These are phyloP conservation scores for Cercospora citrullina DNA, from an alignment of 2,329 filamentous ascomycete genomes.

Conservation along the genomic window DNA sequence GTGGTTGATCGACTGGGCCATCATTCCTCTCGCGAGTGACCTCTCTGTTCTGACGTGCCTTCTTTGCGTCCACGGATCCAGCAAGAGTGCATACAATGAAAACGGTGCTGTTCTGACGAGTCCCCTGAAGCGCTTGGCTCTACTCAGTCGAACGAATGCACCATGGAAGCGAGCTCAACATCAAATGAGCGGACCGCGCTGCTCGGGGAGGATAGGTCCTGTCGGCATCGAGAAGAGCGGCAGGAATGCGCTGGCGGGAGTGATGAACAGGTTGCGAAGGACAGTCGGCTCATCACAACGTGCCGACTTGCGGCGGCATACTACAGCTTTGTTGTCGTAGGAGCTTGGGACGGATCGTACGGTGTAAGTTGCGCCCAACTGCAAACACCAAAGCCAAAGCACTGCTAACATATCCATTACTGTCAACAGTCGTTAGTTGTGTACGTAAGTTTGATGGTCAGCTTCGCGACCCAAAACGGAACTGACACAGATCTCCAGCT, in stretches of 20 bases:
- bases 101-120: not conserved
- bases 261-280: not conserved
- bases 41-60: not conserved
- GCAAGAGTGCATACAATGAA: not conserved
- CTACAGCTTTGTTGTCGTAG: conserved; percentile 14
- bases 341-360: conserved; percentile 10
- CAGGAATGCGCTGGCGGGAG: not conserved
- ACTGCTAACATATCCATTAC: not conserved
- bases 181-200: not conserved
- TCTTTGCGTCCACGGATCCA: not conserved
- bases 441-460: not conserved
- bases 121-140: not conserved
- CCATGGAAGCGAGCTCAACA: not conserved
- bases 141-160: not conserved
- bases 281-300: not conserved
- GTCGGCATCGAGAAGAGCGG: not conserved
- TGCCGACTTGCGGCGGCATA: conserved; percentile 10
- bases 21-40: not conserved
- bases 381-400: conserved; percentile 7
- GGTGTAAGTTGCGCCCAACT: conserved; percentile 6
- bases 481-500: conserved; percentile 32
- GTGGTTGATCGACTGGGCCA: not conserved
- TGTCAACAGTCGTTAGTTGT: not conserved
- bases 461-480: not conserved
- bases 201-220: not conserved